Evolutionary conservation across 306 rosid species (phyloP).

Genomic region (Trifolium dubium): DNA sequence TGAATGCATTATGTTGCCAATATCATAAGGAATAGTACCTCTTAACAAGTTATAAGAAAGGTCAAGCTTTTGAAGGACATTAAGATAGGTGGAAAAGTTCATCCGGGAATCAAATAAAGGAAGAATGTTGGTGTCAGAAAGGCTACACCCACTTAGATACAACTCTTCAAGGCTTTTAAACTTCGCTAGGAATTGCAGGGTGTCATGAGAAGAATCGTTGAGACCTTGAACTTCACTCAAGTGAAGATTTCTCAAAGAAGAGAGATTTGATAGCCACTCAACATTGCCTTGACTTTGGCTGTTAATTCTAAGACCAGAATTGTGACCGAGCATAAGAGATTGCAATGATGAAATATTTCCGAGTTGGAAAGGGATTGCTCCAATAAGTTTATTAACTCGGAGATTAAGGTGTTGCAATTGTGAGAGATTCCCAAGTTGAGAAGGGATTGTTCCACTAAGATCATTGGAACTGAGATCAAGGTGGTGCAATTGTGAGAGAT

Average conservation of each 20-base stretch:
- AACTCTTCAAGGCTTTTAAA: not conserved
- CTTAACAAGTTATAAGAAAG: not conserved
- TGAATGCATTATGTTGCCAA: conserved; percentile 29
- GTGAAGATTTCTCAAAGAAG: conserved; percentile 16
- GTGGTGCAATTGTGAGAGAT: not conserved
- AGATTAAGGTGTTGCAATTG: no score
- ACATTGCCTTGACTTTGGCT: not conserved
- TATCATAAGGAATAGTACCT: conserved; percentile 10
- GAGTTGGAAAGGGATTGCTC: no score
- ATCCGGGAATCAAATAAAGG: not conserved
- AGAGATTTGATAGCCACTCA: conserved; percentile 16
- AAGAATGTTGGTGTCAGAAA: conserved; percentile 5
- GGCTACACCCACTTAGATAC: not conserved
- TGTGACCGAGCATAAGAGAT: not conserved
- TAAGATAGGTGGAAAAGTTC: not conserved
- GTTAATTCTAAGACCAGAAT: not conserved
- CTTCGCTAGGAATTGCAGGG: not conserved
- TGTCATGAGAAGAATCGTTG: not conserved
- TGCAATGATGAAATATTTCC: not conserved
- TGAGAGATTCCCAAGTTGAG: no score
- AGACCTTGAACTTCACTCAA: not conserved
- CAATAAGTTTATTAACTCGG: no score
- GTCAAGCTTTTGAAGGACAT: not conserved
- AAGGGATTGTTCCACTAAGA: not conserved
- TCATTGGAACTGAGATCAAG: not conserved